Percentiles rank a stretch among this genome's conserved stretches.
phyloP scores from a whole-genome alignment of 768 basidiomycete genomes.

The Daedaleopsis nitida region DNA sequence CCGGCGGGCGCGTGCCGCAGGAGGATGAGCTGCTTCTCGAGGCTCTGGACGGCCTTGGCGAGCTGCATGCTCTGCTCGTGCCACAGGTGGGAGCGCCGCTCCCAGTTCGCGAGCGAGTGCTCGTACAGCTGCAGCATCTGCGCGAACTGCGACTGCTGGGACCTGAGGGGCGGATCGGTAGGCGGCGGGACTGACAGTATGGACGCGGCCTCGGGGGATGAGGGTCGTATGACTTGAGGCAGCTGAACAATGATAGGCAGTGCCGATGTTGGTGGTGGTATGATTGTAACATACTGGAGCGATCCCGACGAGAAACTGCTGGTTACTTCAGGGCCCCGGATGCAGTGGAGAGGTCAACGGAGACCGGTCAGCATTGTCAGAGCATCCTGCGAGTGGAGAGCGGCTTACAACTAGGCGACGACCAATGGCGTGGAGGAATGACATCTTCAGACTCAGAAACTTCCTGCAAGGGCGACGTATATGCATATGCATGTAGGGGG shows the following conservation, averaged over 20 bases:
- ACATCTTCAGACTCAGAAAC: no score
- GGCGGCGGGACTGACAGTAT: neutral
- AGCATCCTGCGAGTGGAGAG: no score
- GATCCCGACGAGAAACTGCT: neutral
- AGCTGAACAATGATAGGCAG: neutral
- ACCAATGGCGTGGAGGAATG: no score
- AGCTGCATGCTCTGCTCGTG: constrained; percentile 1
- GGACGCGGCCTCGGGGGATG: no score
- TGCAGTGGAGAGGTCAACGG: no score
- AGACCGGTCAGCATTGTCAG: no score
- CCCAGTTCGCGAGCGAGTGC: neutral
- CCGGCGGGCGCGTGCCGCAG: neutral
- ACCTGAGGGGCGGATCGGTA: neutral
- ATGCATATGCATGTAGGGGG: no score
- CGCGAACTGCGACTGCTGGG: neutral
- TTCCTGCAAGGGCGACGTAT: no score
- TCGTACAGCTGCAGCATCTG: neutral
- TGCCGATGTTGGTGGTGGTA: neutral
- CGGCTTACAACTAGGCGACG: no score
- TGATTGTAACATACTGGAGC: neutral
- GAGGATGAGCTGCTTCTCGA: constrained; percentile 5
- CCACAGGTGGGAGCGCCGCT: neutral
- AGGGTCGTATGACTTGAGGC: neutral
- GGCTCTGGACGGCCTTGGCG: neutral
- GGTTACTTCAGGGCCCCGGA: no score